A percentile compares a stretch with the other conserved stretches of the same genome.
phyloP scores from a whole-genome alignment of 2,329 filamentous ascomycete species.

The Aspergillus melleus region DNA sequence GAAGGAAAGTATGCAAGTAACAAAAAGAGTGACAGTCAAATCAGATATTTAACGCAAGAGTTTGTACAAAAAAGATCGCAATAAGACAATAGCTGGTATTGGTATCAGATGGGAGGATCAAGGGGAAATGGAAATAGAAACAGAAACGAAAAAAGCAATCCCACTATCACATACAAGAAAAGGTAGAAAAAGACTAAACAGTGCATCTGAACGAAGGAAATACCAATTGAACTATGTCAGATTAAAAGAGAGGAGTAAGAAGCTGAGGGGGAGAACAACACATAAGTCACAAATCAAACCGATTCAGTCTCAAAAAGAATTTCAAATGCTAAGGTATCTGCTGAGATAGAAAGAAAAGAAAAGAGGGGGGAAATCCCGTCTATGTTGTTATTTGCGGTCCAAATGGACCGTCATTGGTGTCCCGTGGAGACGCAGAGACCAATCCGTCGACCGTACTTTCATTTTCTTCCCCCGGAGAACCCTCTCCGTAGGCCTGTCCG shows the following conservation, averaged over 20 bases:
- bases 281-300: background rate
- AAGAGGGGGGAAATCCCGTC: slow-evolving; percentile 12
- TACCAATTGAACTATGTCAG: slow-evolving; percentile 11
- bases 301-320: background rate
- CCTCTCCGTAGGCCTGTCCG: slow-evolving; percentile 32
- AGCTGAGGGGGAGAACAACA: slow-evolving; percentile 4
- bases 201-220: background rate
- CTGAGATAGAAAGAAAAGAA: slow-evolving; percentile 7
- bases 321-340: slow-evolving; percentile 1
- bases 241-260: slow-evolving; percentile 15
- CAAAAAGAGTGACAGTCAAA: slow-evolving; percentile 5
- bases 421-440: slow-evolving; percentile 35
- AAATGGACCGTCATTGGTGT: slow-evolving; percentile 30
- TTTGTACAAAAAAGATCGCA: slow-evolving; percentile 19
- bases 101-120: slow-evolving; percentile 1
- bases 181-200: background rate
- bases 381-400: slow-evolving; percentile 30
- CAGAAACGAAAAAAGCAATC: background rate
- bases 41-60: slow-evolving; percentile 1
- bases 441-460: slow-evolving; percentile 48
- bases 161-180: background rate
- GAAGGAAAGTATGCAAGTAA: background rate
- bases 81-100: slow-evolving; percentile 3
- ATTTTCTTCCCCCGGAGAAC: slow-evolving; percentile 52
- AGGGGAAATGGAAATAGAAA: background rate